Percentiles rank a stretch among this genome's conserved stretches.
phyloP scores from a whole-genome alignment of 352 stramenopile species.

The Phytophthora tentaculata region DNA sequence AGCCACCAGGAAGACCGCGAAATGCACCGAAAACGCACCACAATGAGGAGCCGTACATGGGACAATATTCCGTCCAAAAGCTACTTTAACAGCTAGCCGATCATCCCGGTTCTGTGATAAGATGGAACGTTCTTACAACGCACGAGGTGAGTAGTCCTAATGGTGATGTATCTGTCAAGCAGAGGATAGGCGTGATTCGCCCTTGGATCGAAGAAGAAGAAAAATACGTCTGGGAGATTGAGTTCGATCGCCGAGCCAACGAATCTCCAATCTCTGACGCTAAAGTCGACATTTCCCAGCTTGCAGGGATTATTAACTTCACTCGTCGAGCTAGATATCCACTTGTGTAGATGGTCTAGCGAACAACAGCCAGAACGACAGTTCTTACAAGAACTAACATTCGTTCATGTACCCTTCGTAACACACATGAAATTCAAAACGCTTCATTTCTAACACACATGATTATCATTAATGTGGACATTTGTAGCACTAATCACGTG shows the following conservation, averaged over 20 bases:
- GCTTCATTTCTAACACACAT: too few relatives aligned
- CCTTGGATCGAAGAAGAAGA: not conserved
- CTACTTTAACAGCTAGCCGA: not conserved
- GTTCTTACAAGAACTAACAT: too few relatives aligned
- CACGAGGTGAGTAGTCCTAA: not conserved
- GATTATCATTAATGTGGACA: too few relatives aligned
- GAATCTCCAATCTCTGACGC: not conserved
- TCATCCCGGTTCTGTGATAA: not conserved
- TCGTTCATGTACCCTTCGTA: not conserved
- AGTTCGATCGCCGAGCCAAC: not conserved
- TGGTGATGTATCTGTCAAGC: not conserved
- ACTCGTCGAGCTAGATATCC: not conserved
- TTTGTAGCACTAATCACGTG: too few relatives aligned
- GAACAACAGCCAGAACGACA: too few relatives aligned
- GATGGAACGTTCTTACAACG: not conserved
- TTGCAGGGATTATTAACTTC: not conserved
- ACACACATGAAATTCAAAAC: not conserved
- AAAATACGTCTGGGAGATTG: not conserved
- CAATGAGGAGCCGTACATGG: not conserved
- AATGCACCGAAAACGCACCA: not conserved
- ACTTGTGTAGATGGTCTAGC: not conserved
- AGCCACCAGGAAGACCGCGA: not conserved
- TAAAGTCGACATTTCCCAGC: not conserved
- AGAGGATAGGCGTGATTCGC: not conserved
- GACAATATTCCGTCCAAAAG: not conserved